Evolutionary conservation across 768 basidiomycete species (phyloP).

Genomic region (Boletus barrowsii): DNA sequence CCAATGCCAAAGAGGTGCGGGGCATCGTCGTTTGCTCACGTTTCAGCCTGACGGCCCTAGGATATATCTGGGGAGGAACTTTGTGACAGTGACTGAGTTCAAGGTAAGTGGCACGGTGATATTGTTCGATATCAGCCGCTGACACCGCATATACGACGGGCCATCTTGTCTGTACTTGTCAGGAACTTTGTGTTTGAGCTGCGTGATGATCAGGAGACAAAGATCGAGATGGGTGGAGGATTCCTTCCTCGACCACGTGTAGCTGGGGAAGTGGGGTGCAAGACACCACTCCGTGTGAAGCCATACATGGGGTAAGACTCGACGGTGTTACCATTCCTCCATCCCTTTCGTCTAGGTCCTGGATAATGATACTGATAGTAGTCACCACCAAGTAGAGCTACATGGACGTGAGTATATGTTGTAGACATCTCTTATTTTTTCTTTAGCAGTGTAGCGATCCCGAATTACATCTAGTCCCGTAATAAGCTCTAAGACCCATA

Average conservation of each 20-base stretch:
- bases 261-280: constrained; percentile 20
- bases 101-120: constrained; percentile 20
- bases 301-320: constrained; percentile 3
- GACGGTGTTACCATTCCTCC: no score
- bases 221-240: constrained; percentile 14
- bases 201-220: constrained; percentile 36
- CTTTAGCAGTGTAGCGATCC: no score
- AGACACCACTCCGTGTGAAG: constrained; percentile 26
- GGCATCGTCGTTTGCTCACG: constrained; percentile 48
- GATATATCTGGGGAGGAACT: constrained; percentile 47
- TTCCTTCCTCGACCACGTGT: constrained; percentile 16
- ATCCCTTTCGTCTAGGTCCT: no score
- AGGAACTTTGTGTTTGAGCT: constrained; percentile 36
- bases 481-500: no score
- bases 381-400: no score
- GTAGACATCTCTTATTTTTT: no score
- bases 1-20: constrained; percentile 39
- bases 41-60: constrained; percentile 48
- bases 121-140: background rate
- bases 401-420: no score
- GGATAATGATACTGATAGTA: no score
- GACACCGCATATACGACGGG: constrained; percentile 23
- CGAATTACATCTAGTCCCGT: no score
- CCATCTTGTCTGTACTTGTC: constrained; percentile 41
- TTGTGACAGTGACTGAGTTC: constrained; percentile 42